Evolutionary conservation across 2,329 filamentous ascomycete species (phyloP), one percentile per base, ranked within the genome.

Genomic region (Apiospora rasikravindrae): DNA sequence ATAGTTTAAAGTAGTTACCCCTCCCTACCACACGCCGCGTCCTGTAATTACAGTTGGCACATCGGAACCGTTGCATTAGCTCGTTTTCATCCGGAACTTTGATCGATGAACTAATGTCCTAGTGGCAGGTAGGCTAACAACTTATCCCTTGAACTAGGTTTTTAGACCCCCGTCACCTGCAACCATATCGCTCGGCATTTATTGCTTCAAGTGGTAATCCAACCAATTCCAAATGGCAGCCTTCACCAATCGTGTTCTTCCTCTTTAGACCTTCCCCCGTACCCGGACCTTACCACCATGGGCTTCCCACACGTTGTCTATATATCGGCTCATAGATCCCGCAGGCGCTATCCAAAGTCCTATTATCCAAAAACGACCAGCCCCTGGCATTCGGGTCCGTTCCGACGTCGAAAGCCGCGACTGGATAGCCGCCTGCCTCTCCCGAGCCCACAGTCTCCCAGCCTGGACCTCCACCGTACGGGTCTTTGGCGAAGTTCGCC

Each of bases 401-500:
- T 19, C 22, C 57, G 2, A 64, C 33, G 4, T 40, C 16, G 2
- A 64, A 16, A 13, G 22, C 57, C 57, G n/a, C 57, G 1, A 64
- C 57, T 19, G 57, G 33, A 40, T 64, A 40, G 33, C 19, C 16
- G 13, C 4, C 33, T 33, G 33, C 57, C 2, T 64, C 33, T 5
- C 57, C 57, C 6, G 29, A 26, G 14, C 42, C 40, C 29, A 37
- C 61, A 4, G 24, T 4, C 11, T 33, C 33, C 71, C 72, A 72
- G 1, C 73, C 73, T 6, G 71, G 73, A 8, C 73, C 71, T 1
- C 19, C 33, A 8, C 53, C 67, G 57, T 40, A 64, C n/a, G 72
- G 73, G 33, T 71, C 44, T 33, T 73, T 71, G 24, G 72, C 73
- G 40, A 74, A 74, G 22, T 71, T 49, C 1, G 71, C 70, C 80